Evolutionary conservation across 176 grass and related monocot genomes (phyloP).

Genomic region (Raddia guianensis): DNA sequence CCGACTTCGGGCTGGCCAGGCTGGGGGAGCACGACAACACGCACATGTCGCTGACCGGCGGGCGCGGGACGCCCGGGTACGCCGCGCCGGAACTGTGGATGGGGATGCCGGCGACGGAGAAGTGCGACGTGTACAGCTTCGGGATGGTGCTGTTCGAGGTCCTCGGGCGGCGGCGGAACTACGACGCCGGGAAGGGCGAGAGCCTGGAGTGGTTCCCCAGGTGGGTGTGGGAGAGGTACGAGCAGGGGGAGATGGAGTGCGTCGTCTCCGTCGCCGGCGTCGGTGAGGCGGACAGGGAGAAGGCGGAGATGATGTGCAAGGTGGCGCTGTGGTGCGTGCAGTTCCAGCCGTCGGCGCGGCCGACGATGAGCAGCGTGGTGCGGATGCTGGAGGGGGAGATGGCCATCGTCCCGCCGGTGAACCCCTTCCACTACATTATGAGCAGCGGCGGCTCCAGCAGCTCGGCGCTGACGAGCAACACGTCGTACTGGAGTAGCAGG

Average conservation of each 20-base stretch:
- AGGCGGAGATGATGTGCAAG: conserved; percentile 74
- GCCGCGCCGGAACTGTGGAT: conserved; percentile 80
- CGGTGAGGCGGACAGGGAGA: conserved; percentile 41
- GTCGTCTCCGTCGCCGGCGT: conserved; percentile 39
- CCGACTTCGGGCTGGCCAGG: conserved; percentile 67
- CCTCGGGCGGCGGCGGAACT: conserved; percentile 61
- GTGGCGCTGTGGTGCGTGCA: conserved; percentile 83
- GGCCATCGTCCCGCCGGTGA: conserved; percentile 63
- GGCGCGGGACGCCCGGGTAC: conserved; percentile 60
- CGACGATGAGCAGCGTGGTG: conserved; percentile 71
- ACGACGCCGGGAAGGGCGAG: conserved; percentile 27
- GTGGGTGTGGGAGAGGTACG: conserved; percentile 73
- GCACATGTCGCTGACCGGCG: conserved; percentile 55
- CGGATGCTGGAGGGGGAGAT: conserved; percentile 83
- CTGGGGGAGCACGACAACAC: conserved; percentile 44
- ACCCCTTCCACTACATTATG: conserved; percentile 65
- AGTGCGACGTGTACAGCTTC: conserved; percentile 70
- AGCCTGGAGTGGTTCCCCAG: conserved; percentile 73
- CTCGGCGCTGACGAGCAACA: conserved; percentile 9
- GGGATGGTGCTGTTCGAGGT: conserved; percentile 67
- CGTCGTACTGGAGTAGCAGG: conserved; percentile 16
- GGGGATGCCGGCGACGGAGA: conserved; percentile 56
- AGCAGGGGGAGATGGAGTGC: conserved; percentile 41
- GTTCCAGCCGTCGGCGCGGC: conserved; percentile 60
- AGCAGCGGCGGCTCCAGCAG: background rate